These are phyloP conservation scores for Mycena pura DNA, from an alignment of 768 basidiomycete genomes.

Conservation along the genomic window DNA sequence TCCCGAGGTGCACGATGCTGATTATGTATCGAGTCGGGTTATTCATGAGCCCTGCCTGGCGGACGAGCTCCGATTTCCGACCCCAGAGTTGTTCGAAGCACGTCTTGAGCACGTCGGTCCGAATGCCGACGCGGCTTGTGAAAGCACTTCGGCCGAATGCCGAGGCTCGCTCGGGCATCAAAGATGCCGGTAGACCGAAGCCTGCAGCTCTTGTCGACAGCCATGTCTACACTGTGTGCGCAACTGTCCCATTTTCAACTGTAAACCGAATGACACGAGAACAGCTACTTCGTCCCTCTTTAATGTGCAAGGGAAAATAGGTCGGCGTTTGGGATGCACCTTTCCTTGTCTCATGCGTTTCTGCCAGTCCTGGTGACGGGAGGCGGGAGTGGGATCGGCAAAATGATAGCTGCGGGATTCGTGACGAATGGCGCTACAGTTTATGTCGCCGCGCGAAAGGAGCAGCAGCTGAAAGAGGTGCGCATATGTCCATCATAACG, in stretches of 20 bases:
- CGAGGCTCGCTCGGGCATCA: too few species aligned
- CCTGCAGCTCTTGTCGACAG: too few species aligned
- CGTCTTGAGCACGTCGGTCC: too few species aligned
- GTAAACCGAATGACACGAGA: not conserved
- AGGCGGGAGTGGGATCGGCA: slow-evolving; percentile 70
- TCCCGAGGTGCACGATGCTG: not conserved
- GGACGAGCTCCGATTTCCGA: too few species aligned
- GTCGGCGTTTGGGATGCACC: not conserved
- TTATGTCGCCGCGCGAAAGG: slow-evolving; percentile 41
- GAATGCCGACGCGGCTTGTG: too few species aligned
- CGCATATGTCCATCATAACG: not conserved
- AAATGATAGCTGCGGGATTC: slow-evolving; percentile 72
- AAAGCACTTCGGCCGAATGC: too few species aligned
- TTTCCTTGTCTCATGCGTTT: not conserved
- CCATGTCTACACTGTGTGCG: too few species aligned
- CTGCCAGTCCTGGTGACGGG: slow-evolving; percentile 66
- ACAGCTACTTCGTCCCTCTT: slow-evolving; percentile 42
- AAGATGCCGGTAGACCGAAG: too few species aligned
- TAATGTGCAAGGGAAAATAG: slow-evolving; percentile 51
- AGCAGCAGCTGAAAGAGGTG: slow-evolving; percentile 24
- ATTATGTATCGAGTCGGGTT: not conserved
- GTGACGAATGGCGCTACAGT: slow-evolving; percentile 61
- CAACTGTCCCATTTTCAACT: too few species aligned
- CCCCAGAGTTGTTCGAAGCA: too few species aligned
- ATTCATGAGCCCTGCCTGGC: not conserved